These are phyloP conservation scores for Brassica juncea DNA, from an alignment of 345 rosid species.

Conservation along the genomic window DNA sequence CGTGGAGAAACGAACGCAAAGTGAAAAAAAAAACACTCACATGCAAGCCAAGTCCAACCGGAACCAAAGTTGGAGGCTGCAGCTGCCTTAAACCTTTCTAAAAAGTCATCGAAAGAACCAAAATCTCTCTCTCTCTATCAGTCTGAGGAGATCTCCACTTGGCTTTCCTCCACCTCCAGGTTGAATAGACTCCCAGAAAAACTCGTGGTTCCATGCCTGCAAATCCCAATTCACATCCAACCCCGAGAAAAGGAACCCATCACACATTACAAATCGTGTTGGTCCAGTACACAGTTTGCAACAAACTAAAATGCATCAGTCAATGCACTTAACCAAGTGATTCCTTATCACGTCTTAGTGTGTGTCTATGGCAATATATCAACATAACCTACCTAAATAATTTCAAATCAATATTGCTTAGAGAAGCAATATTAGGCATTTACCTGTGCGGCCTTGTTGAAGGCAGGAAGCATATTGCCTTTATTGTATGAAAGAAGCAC, in stretches of 20 bases:
- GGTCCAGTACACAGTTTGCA: no score
- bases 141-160: constrained; percentile 65
- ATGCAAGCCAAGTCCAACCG: not conserved
- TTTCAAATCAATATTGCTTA: no score
- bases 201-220: constrained; percentile 94
- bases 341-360: no score
- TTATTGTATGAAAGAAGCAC: constrained; percentile 59
- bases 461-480: constrained; percentile 82
- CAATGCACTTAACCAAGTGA: no score
- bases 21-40: not conserved
- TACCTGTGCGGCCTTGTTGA: constrained; percentile 94
- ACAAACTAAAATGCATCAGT: no score
- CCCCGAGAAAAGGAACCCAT: not conserved
- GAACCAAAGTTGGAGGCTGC: not conserved
- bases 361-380: no score
- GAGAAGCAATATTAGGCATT: not conserved
- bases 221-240: constrained; percentile 8
- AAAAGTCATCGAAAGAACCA: constrained; percentile 65
- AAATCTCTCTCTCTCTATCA: constrained; percentile 91
- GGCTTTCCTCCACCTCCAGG: constrained; percentile 97
- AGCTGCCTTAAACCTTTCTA: not conserved
- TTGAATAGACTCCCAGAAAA: constrained; percentile 91
- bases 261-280: no score
- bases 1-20: not conserved
- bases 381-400: no score